Conservation (phyloP, 345 rosid species). For the Salix arbutifolia region DNA sequence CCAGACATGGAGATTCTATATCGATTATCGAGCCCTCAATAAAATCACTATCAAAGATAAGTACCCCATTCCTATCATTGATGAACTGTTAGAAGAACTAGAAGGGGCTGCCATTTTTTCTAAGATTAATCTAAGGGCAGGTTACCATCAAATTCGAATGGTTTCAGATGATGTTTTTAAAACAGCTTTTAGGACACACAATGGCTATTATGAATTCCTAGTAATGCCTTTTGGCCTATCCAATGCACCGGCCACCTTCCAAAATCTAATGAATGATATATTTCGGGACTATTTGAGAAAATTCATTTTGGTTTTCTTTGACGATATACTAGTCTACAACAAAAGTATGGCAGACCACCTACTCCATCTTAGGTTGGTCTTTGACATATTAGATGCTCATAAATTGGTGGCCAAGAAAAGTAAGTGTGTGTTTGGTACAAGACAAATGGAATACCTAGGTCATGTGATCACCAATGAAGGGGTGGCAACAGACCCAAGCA, state of each 20-base stretch:
- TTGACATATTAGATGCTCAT: not conserved
- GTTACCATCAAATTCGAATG: not conserved
- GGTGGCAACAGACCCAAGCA: not conserved
- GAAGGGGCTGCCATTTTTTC: too few relatives aligned
- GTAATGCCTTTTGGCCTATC: not conserved
- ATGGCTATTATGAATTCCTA: not conserved
- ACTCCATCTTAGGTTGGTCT: not conserved
- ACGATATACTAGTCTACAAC: not conserved
- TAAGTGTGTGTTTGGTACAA: not conserved
- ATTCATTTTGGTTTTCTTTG: too few relatives aligned
- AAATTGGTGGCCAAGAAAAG: not conserved
- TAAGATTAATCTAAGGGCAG: too few relatives aligned
- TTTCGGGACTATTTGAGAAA: too few relatives aligned
- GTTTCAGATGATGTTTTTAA: not conserved
- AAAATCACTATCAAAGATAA: accelerated
- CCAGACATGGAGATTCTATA: accelerated
- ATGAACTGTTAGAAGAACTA: too few relatives aligned
- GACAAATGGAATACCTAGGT: not conserved
- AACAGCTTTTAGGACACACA: not conserved
- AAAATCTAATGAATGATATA: too few relatives aligned
- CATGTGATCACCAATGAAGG: not conserved
- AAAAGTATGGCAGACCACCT: not conserved
- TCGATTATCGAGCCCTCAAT: too few relatives aligned
- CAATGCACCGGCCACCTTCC: too few relatives aligned
- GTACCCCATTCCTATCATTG: too few relatives aligned